These are phyloP conservation scores for Pelargonium citronellum DNA, from an alignment of 441 rosid species.

Conservation along the genomic window DNA sequence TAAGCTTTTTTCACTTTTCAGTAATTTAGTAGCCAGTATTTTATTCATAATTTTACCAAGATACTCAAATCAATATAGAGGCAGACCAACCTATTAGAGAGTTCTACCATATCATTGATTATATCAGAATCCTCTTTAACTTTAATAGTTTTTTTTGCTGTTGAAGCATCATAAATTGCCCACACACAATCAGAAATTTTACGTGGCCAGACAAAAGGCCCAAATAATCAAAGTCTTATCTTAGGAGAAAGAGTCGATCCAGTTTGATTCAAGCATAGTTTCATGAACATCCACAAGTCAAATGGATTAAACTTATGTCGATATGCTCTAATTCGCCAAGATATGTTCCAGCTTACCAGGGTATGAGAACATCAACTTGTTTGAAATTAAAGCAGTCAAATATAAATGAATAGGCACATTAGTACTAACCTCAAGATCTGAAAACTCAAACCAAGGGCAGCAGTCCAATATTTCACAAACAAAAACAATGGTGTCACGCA, in stretches of 20 bases:
- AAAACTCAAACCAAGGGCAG: slow-evolving; percentile 99
- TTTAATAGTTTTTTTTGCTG: too few species aligned
- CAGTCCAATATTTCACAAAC: slow-evolving; percentile 98
- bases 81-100: neutral
- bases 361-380: too few species aligned
- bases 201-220: neutral
- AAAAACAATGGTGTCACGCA: slow-evolving; percentile 95
- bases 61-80: neutral
- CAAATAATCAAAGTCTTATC: neutral
- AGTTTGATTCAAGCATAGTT: neutral
- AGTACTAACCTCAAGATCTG: slow-evolving; percentile 89
- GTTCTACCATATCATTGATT: neutral
- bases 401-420: slow-evolving; percentile 9
- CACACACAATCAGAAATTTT: neutral
- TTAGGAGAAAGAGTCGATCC: neutral
- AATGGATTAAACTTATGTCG: neutral
- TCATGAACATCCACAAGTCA: neutral
- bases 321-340: too few species aligned
- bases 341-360: too few species aligned
- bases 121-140: neutral
- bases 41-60: neutral
- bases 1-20: neutral
- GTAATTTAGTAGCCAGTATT: neutral
- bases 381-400: too few species aligned
- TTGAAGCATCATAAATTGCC: neutral